Percentiles rank a stretch among this genome's conserved stretches.
These are phyloP conservation scores for Rossbeevera mucosa DNA, from an alignment of 768 basidiomycete genomes.

Conservation along the genomic window DNA sequence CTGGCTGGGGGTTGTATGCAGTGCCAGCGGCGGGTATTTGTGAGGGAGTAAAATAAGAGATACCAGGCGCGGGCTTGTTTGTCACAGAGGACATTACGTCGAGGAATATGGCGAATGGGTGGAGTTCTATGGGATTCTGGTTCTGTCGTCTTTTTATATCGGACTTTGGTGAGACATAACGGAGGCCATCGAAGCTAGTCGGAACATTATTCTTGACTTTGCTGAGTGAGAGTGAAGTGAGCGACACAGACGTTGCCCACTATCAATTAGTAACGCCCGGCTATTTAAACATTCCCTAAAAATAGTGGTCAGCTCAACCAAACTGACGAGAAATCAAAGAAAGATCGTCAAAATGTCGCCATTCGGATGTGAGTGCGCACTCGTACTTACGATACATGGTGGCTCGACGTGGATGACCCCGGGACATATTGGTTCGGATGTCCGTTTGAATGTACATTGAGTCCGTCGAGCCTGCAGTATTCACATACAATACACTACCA, in stretches of 20 bases:
- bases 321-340: not conserved
- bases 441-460: not conserved
- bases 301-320: not conserved
- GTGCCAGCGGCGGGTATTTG: slow-evolving; percentile 43
- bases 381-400: not conserved
- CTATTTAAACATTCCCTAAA: not conserved
- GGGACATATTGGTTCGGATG: not conserved
- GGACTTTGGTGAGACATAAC: not conserved
- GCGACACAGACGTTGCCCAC: not conserved
- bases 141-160: slow-evolving; percentile 3
- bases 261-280: not conserved
- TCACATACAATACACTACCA: not conserved
- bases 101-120: not conserved
- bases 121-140: not conserved
- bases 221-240: not conserved
- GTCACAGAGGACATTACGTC: slow-evolving; percentile 9
- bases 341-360: not conserved
- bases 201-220: not conserved
- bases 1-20: slow-evolving; percentile 38
- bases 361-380: not conserved
- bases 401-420: not conserved
- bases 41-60: slow-evolving; percentile 45
- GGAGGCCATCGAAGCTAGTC: not conserved
- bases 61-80: slow-evolving; percentile 39
- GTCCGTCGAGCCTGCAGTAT: not conserved